phyloP scores from a whole-genome alignment of 768 basidiomycete species.

The Tricholoma sp. region DNA sequence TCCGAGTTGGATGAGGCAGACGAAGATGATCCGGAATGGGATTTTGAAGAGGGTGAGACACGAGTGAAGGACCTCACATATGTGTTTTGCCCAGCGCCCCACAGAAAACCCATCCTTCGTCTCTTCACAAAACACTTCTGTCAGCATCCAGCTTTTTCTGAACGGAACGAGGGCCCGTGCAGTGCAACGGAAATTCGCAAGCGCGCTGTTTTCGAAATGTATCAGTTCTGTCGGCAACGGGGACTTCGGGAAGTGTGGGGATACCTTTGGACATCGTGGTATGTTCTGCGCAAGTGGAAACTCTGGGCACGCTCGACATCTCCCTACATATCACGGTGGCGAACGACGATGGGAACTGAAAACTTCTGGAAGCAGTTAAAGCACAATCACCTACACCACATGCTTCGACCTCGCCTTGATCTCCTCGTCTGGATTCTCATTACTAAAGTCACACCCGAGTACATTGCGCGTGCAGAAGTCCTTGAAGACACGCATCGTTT shows the following conservation, averaged over 20 bases:
- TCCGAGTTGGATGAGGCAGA: no score
- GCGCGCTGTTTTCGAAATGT: constrained; percentile 26
- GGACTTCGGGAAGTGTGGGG: constrained; percentile 30
- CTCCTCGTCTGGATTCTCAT: constrained; percentile 27
- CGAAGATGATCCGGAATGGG: no score
- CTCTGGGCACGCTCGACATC: constrained; percentile 28
- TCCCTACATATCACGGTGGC: constrained; percentile 15
- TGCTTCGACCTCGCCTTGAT: constrained; percentile 22
- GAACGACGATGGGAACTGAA: constrained; percentile 15
- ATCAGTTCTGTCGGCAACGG: constrained; percentile 21
- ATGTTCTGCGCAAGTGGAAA: constrained; percentile 24
- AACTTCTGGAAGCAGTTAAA: constrained; percentile 29
- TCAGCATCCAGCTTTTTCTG: constrained; percentile 22
- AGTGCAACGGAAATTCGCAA: constrained; percentile 15
- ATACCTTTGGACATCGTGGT: constrained; percentile 33
- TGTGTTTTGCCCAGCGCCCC: constrained; percentile 25
- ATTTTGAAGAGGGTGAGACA: neutral
- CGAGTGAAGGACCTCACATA: neutral
- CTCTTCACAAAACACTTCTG: constrained; percentile 26
- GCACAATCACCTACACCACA: constrained; percentile 22
- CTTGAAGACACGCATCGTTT: constrained; percentile 12
- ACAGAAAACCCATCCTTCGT: constrained; percentile 19
- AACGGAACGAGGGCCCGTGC: constrained; percentile 7
- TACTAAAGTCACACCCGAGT: constrained; percentile 20
- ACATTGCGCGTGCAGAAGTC: constrained; percentile 10